phyloP scores from a whole-genome alignment of 2,329 filamentous ascomycete genomes.

The Neodidymelliopsis sp. region DNA sequence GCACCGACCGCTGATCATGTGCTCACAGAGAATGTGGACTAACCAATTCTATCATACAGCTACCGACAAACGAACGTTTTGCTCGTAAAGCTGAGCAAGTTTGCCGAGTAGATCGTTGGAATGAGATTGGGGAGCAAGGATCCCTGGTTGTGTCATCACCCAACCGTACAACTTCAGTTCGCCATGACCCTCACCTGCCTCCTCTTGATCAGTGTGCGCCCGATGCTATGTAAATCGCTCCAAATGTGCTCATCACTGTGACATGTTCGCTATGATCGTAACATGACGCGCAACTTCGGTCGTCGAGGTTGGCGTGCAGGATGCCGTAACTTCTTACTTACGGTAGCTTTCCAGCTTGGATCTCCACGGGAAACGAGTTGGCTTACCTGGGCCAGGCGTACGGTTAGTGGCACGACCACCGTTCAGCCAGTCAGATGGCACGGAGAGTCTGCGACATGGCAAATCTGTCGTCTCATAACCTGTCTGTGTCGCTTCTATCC shows the following conservation, averaged over 20 bases:
- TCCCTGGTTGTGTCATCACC: neutral
- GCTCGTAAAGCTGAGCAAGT: neutral
- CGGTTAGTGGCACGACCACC: neutral
- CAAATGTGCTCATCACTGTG: neutral
- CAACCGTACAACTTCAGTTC: slow-evolving; percentile 4
- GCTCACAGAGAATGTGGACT: neutral
- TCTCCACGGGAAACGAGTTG: neutral
- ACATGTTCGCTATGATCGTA: neutral
- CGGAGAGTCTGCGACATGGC: slow-evolving; percentile 5
- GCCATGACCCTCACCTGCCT: neutral
- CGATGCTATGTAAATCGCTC: neutral
- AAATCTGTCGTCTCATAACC: neutral
- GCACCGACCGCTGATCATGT: neutral
- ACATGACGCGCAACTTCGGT: neutral
- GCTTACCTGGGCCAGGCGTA: neutral
- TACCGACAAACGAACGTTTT: too few species aligned
- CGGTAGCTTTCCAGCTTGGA: neutral
- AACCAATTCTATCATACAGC: too few species aligned
- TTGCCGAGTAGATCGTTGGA: slow-evolving; percentile 4
- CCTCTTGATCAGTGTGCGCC: neutral
- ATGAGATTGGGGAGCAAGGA: neutral
- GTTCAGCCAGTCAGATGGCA: slow-evolving; percentile 4
- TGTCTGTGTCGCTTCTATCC: slow-evolving; percentile 7
- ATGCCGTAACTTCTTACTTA: neutral
- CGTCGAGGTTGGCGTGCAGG: neutral